phyloP scores from a whole-genome alignment of 129 eudicot genomes.

The Flaveria brownii region DNA sequence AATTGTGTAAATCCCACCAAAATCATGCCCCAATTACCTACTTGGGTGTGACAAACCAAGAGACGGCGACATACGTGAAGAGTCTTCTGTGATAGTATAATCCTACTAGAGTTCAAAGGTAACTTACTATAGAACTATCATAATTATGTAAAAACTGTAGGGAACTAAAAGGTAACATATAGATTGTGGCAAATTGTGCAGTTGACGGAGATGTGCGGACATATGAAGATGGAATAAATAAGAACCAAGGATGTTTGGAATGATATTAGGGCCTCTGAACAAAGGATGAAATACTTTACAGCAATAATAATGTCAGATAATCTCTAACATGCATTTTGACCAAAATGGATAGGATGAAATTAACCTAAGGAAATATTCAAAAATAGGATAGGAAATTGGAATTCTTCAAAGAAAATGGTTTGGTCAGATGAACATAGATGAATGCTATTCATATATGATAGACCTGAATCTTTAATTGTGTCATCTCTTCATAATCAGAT shows the following conservation, averaged over 20 bases:
- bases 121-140: background rate
- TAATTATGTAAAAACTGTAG: background rate
- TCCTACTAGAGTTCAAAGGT: background rate
- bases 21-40: background rate
- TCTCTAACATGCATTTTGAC: background rate
- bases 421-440: background rate
- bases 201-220: background rate
- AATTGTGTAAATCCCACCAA: background rate
- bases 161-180: constrained; percentile 9
- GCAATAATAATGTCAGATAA: background rate
- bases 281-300: background rate
- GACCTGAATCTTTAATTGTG: background rate
- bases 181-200: constrained; percentile 4
- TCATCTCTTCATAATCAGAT: constrained; percentile 1
- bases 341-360: background rate
- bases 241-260: background rate
- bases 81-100: background rate
- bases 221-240: background rate
- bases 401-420: background rate
- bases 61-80: background rate
- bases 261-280: background rate
- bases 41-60: background rate
- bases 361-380: background rate
- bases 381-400: background rate
- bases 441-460: background rate